Evolutionary conservation across 768 basidiomycete genomes (phyloP), one percentile per base, ranked within the genome.

Genomic region (Lyophyllum decastes): DNA sequence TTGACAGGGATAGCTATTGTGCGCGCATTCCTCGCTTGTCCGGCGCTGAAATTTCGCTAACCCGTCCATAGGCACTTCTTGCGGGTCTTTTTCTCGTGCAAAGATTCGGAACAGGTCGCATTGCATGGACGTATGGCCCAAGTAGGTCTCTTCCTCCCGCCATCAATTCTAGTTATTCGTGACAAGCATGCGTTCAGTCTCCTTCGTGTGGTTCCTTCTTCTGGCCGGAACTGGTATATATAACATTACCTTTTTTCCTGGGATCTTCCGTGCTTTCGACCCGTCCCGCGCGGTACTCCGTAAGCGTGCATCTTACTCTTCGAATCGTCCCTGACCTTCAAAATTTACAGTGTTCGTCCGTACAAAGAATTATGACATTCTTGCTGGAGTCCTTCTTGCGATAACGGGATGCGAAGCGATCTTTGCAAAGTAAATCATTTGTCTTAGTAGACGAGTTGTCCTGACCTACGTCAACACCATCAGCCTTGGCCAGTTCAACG

Each of bases 351-450:
- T 83, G 16, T 90, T 90, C 58, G 84, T 88, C 1, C 79, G 87
- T 12, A 89, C 87, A 1, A 73, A 70, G 52, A 69, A 88, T 57
- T 89, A 83, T 57, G 84, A 85, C 57, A 67, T 82, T 5, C 78
- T 90, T 0, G 76, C 84, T 8, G 88, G 87, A 33, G 78, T 90
- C 1, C 71, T 90, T 6, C 79, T 90, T 1, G 80, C 83, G 1
- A 60, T 89, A n/a, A 90, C 89, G 0, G 89, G 89, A 0, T 85
- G 82, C 62, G 88, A 89, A 66, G 86, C 85, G 0, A 72, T 87
- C 47, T 87, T 87, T 68, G 86, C 87, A 12, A 87, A 87, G 85
- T 86, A 47, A 26, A 79, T 72, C 22, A 8, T 26, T 19, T 21
- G 44, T 38, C 22, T 40, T 11, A 12, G 14, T n/a, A 30, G 27